These are phyloP conservation scores for Tulasnella sp. DNA, from an alignment of 768 basidiomycete genomes.

Conservation along the genomic window DNA sequence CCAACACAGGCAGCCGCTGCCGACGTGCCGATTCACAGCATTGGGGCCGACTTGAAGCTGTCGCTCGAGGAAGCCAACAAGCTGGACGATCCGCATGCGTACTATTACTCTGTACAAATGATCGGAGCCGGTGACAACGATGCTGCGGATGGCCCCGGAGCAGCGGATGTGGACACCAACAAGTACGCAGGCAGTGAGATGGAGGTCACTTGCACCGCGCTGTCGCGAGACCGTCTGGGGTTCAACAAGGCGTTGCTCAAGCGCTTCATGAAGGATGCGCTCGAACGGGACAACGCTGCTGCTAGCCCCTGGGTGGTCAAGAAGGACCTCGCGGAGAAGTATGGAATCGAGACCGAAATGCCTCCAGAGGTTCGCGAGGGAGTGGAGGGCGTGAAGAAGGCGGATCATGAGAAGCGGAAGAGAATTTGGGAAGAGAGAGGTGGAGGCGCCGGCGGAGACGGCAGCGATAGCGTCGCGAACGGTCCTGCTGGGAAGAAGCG, in stretches of 20 bases:
- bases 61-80: constrained; percentile 68
- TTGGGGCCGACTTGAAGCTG: constrained; percentile 79
- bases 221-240: constrained; percentile 79
- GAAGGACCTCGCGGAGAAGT: constrained; percentile 75
- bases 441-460: neutral
- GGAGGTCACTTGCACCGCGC: constrained; percentile 56
- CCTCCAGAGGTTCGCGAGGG: constrained; percentile 79
- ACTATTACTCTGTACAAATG: constrained; percentile 87
- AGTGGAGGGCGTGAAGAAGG: constrained; percentile 79
- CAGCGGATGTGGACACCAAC: constrained; percentile 47
- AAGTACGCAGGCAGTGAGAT: constrained; percentile 76
- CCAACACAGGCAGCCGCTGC: constrained; percentile 39
- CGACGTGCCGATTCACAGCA: constrained; percentile 54
- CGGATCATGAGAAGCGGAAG: constrained; percentile 91
- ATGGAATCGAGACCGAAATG: constrained; percentile 84
- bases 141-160: constrained; percentile 34
- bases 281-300: constrained; percentile 88
- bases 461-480: constrained; percentile 39
- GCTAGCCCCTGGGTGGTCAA: constrained; percentile 98
- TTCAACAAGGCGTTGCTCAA: constrained; percentile 98
- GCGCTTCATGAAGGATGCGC: constrained; percentile 93
- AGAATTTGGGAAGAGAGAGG: constrained; percentile 77
- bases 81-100: constrained; percentile 77
- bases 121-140: constrained; percentile 72
- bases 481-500: constrained; percentile 77